Conservation (phyloP, 1,284 basidiomycete genomes). For the Trichosporon asahii region DNA sequence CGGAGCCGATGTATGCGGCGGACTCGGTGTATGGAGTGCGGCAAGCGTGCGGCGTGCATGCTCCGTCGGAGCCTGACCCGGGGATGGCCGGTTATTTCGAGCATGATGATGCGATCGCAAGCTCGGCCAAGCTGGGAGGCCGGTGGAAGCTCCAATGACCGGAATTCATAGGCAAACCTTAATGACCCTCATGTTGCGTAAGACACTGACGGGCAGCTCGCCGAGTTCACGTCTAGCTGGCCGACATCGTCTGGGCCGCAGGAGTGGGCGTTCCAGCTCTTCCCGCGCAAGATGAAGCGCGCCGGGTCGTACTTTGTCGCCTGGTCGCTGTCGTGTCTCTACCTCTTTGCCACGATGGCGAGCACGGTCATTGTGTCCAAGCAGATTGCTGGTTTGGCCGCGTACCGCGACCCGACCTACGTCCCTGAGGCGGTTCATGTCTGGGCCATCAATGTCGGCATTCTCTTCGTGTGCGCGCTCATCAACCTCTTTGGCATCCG, state of each 20-base stretch:
- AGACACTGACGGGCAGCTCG: constrained; percentile 2
- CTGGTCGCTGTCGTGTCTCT: constrained; percentile 10
- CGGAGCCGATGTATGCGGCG: too few species aligned
- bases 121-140: too few species aligned
- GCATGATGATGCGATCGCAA: too few species aligned
- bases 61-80: background rate
- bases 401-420: constrained; percentile 1
- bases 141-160: background rate
- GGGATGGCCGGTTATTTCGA: background rate
- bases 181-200: background rate
- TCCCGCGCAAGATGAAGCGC: constrained; percentile 11
- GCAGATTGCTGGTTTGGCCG: constrained; percentile 7
- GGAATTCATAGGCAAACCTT: background rate
- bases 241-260: constrained; percentile 14
- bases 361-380: background rate
- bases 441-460: constrained; percentile 9
- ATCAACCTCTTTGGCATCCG: constrained; percentile 16
- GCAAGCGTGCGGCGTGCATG: too few species aligned
- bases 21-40: too few species aligned
- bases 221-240: constrained; percentile 11
- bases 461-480: constrained; percentile 1
- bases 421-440: background rate
- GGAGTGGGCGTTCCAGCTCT: constrained; percentile 17
- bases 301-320: constrained; percentile 11
- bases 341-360: constrained; percentile 13